A percentile compares a stretch with the other conserved stretches of the same genome.
Evolutionary conservation across 768 basidiomycete species (phyloP).

Genomic region (Pleurotus pulmonarius): DNA sequence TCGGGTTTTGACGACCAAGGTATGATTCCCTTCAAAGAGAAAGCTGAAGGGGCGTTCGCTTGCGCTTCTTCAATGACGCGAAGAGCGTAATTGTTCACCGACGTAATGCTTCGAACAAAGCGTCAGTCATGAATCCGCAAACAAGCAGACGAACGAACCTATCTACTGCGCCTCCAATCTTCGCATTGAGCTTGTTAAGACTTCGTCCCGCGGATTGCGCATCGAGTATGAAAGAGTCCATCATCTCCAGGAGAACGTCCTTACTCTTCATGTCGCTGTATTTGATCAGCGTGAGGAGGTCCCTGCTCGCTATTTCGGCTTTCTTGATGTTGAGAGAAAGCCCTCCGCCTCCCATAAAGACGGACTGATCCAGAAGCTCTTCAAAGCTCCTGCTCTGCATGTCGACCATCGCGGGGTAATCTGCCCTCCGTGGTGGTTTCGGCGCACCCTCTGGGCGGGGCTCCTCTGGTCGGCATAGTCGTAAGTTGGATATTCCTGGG

Average conservation of each 20-base stretch:
- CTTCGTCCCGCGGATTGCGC: conserved; percentile 59
- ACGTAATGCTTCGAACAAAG: conserved; percentile 50
- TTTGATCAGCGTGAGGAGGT: conserved; percentile 60
- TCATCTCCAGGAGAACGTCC: conserved; percentile 48
- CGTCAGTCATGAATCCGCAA: conserved; percentile 6
- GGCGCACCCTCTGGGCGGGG: not conserved
- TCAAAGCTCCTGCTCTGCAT: conserved; percentile 62
- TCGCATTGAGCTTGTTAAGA: conserved; percentile 60
- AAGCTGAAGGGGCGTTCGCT: conserved; percentile 27
- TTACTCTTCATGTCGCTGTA: conserved; percentile 59
- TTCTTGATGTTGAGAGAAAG: conserved; percentile 69
- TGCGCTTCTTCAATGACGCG: conserved; percentile 46
- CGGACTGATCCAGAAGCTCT: conserved; percentile 55
- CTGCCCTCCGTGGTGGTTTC: conserved; percentile 39
- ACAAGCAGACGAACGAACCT: conserved; percentile 39
- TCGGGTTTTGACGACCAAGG: conserved; percentile 34
- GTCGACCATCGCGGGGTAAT: conserved; percentile 59
- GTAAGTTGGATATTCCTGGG: conserved; percentile 50
- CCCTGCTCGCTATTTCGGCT: conserved; percentile 72
- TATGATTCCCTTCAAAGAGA: conserved; percentile 31
- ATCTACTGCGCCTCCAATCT: conserved; percentile 72
- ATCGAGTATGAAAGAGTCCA: conserved; percentile 54
- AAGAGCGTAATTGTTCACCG: conserved; percentile 71
- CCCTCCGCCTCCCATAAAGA: conserved; percentile 44
- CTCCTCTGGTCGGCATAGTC: conserved; percentile 34